Evolutionary conservation across 1,139 yeast species (phyloP).

Genomic region (Taphrina pruni): DNA sequence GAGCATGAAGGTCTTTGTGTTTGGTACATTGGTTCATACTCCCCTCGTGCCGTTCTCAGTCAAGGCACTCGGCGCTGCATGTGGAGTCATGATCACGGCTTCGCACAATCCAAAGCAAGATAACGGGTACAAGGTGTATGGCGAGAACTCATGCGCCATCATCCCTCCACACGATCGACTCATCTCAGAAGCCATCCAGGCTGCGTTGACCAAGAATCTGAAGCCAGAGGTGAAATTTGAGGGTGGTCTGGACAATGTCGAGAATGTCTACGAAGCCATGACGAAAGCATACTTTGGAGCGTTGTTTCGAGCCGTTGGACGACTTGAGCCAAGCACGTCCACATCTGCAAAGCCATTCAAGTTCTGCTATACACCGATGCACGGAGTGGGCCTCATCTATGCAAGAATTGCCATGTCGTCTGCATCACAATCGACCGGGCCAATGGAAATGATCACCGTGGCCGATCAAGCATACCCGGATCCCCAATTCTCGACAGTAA

Average conservation of each 20-base stretch:
- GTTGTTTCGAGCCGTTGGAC: not conserved
- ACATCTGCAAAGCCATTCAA: not conserved
- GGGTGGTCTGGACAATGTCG: slow-evolving; percentile 7
- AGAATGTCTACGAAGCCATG: slow-evolving; percentile 18
- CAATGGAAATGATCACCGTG: slow-evolving; percentile 56
- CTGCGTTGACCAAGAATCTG: slow-evolving; percentile 55
- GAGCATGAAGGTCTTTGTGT: slow-evolving; percentile 71
- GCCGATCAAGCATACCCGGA: slow-evolving; percentile 73
- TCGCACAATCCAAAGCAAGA: slow-evolving; percentile 93
- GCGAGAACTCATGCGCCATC: slow-evolving; percentile 92
- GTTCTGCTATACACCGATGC: slow-evolving; percentile 91
- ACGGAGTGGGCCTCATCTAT: slow-evolving; percentile 76
- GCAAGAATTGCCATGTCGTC: slow-evolving; percentile 49
- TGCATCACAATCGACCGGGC: slow-evolving; percentile 35
- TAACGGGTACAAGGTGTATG: slow-evolving; percentile 91
- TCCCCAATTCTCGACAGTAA: slow-evolving; percentile 82
- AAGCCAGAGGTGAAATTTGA: not conserved
- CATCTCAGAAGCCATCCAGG: slow-evolving; percentile 68
- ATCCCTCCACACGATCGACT: slow-evolving; percentile 85
- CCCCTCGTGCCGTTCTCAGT: slow-evolving; percentile 92
- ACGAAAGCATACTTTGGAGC: slow-evolving; percentile 26
- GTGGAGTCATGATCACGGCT: slow-evolving; percentile 96
- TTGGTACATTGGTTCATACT: slow-evolving; percentile 74
- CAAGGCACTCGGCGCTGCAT: slow-evolving; percentile 65
- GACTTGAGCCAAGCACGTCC: not conserved